Base-by-base conservation (phyloP, 176 grass and related monocot species). In the Pontederia paniculata region DNA sequence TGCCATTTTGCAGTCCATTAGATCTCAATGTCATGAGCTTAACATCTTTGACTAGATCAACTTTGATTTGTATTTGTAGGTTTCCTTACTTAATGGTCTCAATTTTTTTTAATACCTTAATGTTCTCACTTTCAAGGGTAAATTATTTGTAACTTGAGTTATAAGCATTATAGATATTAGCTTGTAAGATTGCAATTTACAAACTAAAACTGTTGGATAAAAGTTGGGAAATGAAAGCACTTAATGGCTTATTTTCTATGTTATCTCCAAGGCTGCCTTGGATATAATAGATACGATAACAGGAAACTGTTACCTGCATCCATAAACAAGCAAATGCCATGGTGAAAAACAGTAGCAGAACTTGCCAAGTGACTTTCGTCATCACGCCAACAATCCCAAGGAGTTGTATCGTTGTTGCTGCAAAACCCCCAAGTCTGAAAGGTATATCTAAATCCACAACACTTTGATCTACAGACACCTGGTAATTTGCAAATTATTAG, bases 391-490 rank as follows among this genome's bases (percentile, higher is more conserved):
- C 81, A 51, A 98, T 88, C 67, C 80, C 78, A 16, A 98, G 75
- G 42, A 98, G 83, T 80, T 98, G 93, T 79, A 98, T 98, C 72
- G 87, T 88, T 37, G 87, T 91, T 62, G 93, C 75, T 72, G 93
- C 73, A 78, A 98, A 98, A 41, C 93, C 86, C 65, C 86, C 93
- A 17, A 98, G 93, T 45, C 93, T 83, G 67, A 98, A 98, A 44
- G 93, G 80, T 66, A 98, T 98, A 69, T 98, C 93, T 52, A 89
- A 80, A 66, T 98, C 93, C 77, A 98, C 86, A 58, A 98, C 83
- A 79, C 86, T 98, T 86, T 98, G 93, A 61, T 98, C 93, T 69
- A 98, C 80, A 81, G 93, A 98, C 54, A 98, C 93, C 93, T 98
- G 86, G 60, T 71, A 75, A 77, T 50, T 65, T 48, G 7, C 2